phyloP scores from a whole-genome alignment of 768 basidiomycete genomes.

The Mrakia blollopis region DNA sequence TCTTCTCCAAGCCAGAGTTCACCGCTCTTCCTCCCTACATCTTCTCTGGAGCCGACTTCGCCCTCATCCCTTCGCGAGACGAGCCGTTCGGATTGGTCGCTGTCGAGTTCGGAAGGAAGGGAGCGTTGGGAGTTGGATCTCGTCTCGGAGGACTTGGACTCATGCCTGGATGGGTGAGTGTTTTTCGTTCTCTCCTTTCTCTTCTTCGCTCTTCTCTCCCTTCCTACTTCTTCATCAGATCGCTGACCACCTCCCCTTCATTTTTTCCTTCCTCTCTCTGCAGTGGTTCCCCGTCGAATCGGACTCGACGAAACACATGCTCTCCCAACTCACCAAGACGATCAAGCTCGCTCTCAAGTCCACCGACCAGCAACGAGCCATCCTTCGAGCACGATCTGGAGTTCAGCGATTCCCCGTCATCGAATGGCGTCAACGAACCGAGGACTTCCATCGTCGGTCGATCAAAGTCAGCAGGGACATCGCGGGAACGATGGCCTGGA shows the following conservation, averaged over 20 bases:
- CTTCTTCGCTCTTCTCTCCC: not conserved
- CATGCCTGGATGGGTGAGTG: slow-evolving; percentile 89
- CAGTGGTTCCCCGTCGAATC: slow-evolving; percentile 98
- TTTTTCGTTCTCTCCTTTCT: not conserved
- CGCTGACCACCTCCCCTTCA: not conserved
- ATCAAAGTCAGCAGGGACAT: slow-evolving; percentile 64
- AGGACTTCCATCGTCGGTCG: slow-evolving; percentile 87
- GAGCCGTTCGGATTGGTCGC: slow-evolving; percentile 89
- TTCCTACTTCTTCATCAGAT: not conserved
- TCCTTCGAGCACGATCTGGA: slow-evolving; percentile 86
- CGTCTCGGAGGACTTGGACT: slow-evolving; percentile 89
- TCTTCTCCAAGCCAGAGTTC: slow-evolving; percentile 95
- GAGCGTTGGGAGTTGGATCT: slow-evolving; percentile 90
- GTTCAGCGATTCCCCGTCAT: slow-evolving; percentile 96
- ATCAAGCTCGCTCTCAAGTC: slow-evolving; percentile 92
- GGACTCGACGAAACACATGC: slow-evolving; percentile 84
- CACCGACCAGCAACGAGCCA: slow-evolving; percentile 80
- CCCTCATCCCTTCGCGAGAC: slow-evolving; percentile 89
- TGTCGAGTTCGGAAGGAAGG: slow-evolving; percentile 93
- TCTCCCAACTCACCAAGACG: slow-evolving; percentile 88
- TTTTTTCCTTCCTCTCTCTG: not conserved
- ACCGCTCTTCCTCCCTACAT: slow-evolving; percentile 87
- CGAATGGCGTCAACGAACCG: slow-evolving; percentile 92
- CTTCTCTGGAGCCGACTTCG: slow-evolving; percentile 93
- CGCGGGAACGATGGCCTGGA: slow-evolving; percentile 50